phyloP scores from a whole-genome alignment of 2,329 filamentous ascomycete species.

The Rosellinia necatrix region DNA sequence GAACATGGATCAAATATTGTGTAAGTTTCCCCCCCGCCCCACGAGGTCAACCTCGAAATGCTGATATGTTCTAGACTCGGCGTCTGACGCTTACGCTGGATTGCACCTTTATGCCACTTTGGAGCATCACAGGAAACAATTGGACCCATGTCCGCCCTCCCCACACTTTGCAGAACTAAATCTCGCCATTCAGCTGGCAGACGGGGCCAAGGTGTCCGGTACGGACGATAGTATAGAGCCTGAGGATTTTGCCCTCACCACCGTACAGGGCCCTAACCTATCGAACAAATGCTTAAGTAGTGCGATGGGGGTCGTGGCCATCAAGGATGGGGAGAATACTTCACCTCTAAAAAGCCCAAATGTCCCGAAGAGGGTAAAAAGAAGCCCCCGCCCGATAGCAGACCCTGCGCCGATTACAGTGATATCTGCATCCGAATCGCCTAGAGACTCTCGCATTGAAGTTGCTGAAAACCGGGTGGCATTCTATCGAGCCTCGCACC shows the following conservation, averaged over 20 bases:
- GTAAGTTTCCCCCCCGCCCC: conserved; percentile 52
- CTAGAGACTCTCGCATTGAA: conserved; percentile 48
- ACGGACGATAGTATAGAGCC: conserved; percentile 12
- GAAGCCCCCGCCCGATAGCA: not conserved
- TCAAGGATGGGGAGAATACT: conserved; percentile 28
- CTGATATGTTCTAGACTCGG: conserved; percentile 63
- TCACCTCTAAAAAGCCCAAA: too few species aligned
- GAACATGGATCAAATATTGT: conserved; percentile 67
- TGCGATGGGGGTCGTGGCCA: conserved; percentile 31
- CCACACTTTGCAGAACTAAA: conserved; percentile 72
- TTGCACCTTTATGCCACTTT: conserved; percentile 74
- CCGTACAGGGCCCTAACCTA: not conserved
- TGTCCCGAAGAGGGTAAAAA: not conserved
- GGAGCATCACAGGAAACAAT: conserved; percentile 66
- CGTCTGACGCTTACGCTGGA: conserved; percentile 82
- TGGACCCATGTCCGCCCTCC: conserved; percentile 72
- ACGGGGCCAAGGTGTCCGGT: conserved; percentile 43
- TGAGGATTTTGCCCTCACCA: conserved; percentile 16
- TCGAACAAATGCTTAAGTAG: conserved; percentile 27
- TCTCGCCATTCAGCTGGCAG: conserved; percentile 62
- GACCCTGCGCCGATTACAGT: conserved; percentile 7
- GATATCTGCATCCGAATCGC: conserved; percentile 3
- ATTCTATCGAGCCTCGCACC: conserved; percentile 44
- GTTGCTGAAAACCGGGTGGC: conserved; percentile 48
- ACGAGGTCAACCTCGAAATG: conserved; percentile 23